Evolutionary conservation across 2,329 filamentous ascomycete species (phyloP).

Genomic region (Ustulina deusta): DNA sequence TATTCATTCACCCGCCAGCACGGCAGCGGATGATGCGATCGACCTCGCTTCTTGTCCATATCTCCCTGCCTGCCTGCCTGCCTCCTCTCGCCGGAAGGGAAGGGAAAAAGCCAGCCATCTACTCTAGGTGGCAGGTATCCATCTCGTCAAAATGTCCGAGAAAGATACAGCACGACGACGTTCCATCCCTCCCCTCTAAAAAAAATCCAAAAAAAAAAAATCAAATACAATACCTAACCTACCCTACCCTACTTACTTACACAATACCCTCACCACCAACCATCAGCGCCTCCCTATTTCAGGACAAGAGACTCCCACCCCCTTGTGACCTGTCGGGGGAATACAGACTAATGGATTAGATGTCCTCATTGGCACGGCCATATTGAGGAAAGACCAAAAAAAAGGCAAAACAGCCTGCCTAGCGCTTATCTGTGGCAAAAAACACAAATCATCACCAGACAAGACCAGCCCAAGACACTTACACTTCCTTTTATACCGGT

Average conservation of each 20-base stretch:
- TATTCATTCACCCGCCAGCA: neutral
- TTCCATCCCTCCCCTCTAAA: too few species aligned
- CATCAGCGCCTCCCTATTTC: neutral
- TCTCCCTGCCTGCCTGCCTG: too few species aligned
- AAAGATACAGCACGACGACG: too few species aligned
- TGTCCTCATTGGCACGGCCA: neutral
- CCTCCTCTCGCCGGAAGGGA: neutral
- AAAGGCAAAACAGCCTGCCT: neutral
- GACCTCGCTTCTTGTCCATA: neutral
- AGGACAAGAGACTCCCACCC: neutral
- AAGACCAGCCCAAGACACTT: too few species aligned
- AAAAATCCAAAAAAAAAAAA: neutral
- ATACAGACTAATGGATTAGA: neutral
- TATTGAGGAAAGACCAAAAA: neutral
- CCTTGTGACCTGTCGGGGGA: neutral
- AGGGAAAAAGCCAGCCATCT: neutral
- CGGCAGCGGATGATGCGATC: constrained; percentile 21
- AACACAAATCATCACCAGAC: constrained; percentile 16
- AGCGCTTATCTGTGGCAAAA: constrained; percentile 6
- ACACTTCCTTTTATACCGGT: neutral
- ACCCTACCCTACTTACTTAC: too few species aligned
- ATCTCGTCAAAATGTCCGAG: too few species aligned
- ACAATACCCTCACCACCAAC: neutral
- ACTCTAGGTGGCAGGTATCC: too few species aligned
- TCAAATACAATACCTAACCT: too few species aligned